Conservation (phyloP, 1,284 basidiomycete species). For the Omphalotus olearius region DNA sequence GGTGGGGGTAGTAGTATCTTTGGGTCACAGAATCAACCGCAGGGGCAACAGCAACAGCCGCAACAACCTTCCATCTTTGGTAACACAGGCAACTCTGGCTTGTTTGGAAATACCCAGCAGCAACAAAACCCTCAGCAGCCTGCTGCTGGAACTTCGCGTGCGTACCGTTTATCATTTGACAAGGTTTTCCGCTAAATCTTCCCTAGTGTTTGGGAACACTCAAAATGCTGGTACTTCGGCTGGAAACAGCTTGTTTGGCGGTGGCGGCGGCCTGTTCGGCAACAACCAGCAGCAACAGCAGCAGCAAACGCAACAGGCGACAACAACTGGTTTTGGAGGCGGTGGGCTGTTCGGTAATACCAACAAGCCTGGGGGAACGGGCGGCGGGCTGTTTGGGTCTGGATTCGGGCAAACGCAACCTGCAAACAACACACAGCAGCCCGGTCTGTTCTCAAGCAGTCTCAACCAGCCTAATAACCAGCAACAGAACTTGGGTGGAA, state of each 20-base stretch:
- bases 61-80: constrained; percentile 24
- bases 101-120: constrained; percentile 45
- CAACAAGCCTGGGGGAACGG: constrained; percentile 24
- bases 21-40: constrained; percentile 25
- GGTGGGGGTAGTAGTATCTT: constrained; percentile 18
- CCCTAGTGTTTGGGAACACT: constrained; percentile 16
- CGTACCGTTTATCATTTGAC: neutral
- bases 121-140: constrained; percentile 28
- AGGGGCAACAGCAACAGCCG: constrained; percentile 23
- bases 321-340: constrained; percentile 10
- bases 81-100: constrained; percentile 23
- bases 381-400: constrained; percentile 37
- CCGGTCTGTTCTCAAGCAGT: constrained; percentile 23
- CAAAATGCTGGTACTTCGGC: constrained; percentile 8
- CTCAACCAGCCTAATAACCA: constrained; percentile 30
- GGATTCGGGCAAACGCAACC: constrained; percentile 25
- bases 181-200: neutral
- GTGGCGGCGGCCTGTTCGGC: constrained; percentile 20
- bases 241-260: constrained; percentile 19
- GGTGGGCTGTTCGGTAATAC: constrained; percentile 47
- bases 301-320: constrained; percentile 22
- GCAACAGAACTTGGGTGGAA: constrained; percentile 23
- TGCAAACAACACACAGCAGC: constrained; percentile 13
- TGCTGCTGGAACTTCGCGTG: constrained; percentile 5
- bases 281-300: constrained; percentile 23